These are phyloP conservation scores for Xylariaceae sp. DNA, from an alignment of 2,329 filamentous ascomycete species.

Conservation along the genomic window DNA sequence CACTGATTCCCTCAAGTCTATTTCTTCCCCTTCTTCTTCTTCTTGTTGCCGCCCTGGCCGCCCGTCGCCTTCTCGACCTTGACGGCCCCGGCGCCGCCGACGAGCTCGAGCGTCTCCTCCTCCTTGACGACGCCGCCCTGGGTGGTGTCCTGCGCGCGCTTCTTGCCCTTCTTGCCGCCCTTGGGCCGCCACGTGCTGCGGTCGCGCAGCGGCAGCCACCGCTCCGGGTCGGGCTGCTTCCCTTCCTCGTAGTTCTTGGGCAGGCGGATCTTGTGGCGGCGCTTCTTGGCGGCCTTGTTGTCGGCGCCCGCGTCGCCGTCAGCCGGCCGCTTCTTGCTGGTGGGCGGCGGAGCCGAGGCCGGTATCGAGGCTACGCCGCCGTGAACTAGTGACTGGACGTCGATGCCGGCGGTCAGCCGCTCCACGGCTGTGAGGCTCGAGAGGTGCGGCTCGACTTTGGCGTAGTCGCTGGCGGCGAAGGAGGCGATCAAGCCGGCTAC, in stretches of 20 bases:
- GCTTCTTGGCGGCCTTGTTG: slow-evolving; percentile 42
- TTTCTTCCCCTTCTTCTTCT: slow-evolving; percentile 43
- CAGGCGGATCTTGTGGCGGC: slow-evolving; percentile 50
- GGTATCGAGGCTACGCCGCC: slow-evolving; percentile 56
- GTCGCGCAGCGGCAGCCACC: slow-evolving; percentile 89
- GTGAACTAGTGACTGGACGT: slow-evolving; percentile 59
- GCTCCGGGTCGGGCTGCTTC: slow-evolving; percentile 81
- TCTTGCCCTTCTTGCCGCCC: slow-evolving; percentile 84
- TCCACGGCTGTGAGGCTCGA: slow-evolving; percentile 58
- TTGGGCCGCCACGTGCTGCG: slow-evolving; percentile 85
- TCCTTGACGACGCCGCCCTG: slow-evolving; percentile 81
- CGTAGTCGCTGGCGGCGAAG: slow-evolving; percentile 58
- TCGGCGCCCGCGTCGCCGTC: slow-evolving; percentile 31
- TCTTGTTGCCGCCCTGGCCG: slow-evolving; percentile 27
- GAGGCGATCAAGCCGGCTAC: slow-evolving; percentile 84
- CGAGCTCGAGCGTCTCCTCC: slow-evolving; percentile 61
- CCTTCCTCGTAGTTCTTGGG: slow-evolving; percentile 72
- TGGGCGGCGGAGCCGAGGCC: slow-evolving; percentile 19
- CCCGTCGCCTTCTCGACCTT: slow-evolving; percentile 57
- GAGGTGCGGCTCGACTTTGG: slow-evolving; percentile 51
- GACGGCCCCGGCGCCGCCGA: slow-evolving; percentile 58
- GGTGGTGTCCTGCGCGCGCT: slow-evolving; percentile 71
- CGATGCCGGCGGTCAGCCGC: slow-evolving; percentile 55
- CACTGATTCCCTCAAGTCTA: slow-evolving; percentile 31
- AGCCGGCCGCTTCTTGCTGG: slow-evolving; percentile 46